Base-by-base conservation (phyloP, 2,329 filamentous ascomycete genomes). In the Aspergillus uvarum region DNA sequence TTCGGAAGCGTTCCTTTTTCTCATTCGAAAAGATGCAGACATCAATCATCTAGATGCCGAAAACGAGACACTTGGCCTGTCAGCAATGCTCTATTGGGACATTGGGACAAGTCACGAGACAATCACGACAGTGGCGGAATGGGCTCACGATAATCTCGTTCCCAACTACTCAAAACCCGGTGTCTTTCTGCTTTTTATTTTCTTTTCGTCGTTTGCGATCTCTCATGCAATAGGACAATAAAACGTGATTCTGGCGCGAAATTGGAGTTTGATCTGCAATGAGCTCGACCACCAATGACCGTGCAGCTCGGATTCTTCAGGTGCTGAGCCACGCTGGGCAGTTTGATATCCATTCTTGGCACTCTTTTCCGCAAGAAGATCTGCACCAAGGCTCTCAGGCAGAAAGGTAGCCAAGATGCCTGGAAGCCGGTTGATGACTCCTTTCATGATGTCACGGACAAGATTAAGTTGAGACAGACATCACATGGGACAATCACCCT, bases 261-360 rank as follows among this genome's bases (percentile, higher is more conserved):
- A 19, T 8, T 16, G 16, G 5, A 19, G 38, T 16, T 44, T 10
- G 38, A n/a, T 44, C 38, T 44, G 38, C 38, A 19, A 19, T 16
- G 38, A 16, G 38, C 38, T 44, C 38, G 38, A 5, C 21, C n/a
- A n/a, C 31, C 53, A 19, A 35, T 48, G 19, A 44, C 11, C 26
- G 31, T 35, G 32, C 12, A 54, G n/a, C 32, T 55, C 51, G 32
- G 26, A 5, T 32, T 48, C 58, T 57, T 32, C 31, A 26, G 16
- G 42, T 31, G 51, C 60, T 60, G 56, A 64, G 51, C 63, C 51
- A 60, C 49, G 31, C 47, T 60, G 35, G 61, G 60, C 51, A 44
- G 49, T 47, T 58, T 51, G 56, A 42, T 51, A 58, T 54, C 21
- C 22, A 21, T 19, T n/a, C 61, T 65, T 65, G 63, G 63, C 61